Conservation (phyloP, 2,329 filamentous ascomycete genomes). For the Bipolaris bicolor region DNA sequence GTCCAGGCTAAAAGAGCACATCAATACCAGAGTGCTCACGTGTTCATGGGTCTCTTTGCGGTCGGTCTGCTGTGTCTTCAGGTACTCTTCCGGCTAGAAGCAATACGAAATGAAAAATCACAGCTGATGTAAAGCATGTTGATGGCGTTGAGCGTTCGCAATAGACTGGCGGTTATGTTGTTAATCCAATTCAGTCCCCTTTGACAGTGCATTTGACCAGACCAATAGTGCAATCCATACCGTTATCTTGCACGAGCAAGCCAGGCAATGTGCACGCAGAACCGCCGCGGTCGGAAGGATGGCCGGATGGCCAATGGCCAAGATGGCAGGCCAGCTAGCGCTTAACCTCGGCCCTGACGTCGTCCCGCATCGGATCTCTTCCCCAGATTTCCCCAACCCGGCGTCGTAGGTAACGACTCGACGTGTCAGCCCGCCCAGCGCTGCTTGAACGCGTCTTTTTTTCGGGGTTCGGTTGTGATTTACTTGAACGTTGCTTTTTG, state of each 20-base stretch:
- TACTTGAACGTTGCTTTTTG: neutral
- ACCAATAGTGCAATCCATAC: neutral
- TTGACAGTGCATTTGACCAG: neutral
- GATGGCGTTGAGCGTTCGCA: conserved; percentile 40
- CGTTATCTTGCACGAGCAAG: neutral
- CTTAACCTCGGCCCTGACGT: conserved; percentile 41
- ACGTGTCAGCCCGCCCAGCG: conserved; percentile 1
- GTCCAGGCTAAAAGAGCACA: conserved; percentile 50
- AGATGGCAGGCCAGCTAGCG: conserved; percentile 19
- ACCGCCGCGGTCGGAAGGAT: conserved; percentile 15
- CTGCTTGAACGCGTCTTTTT: neutral
- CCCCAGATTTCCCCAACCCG: conserved; percentile 27
- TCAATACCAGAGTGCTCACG: conserved; percentile 44
- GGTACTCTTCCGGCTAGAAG: conserved; percentile 49
- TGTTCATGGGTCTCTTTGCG: conserved; percentile 50
- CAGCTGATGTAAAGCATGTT: conserved; percentile 44
- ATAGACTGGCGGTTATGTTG: conserved; percentile 19
- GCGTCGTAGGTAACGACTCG: conserved; percentile 3
- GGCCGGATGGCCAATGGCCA: conserved; percentile 8
- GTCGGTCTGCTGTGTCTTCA: conserved; percentile 45
- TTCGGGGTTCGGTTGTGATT: neutral
- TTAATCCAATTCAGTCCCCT: conserved; percentile 34
- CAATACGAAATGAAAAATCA: conserved; percentile 49
- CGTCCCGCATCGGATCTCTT: conserved; percentile 22
- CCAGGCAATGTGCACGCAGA: neutral